These are phyloP conservation scores for Acephala macrosclerotiorum DNA, from an alignment of 2,329 filamentous ascomycete species.

Conservation along the genomic window DNA sequence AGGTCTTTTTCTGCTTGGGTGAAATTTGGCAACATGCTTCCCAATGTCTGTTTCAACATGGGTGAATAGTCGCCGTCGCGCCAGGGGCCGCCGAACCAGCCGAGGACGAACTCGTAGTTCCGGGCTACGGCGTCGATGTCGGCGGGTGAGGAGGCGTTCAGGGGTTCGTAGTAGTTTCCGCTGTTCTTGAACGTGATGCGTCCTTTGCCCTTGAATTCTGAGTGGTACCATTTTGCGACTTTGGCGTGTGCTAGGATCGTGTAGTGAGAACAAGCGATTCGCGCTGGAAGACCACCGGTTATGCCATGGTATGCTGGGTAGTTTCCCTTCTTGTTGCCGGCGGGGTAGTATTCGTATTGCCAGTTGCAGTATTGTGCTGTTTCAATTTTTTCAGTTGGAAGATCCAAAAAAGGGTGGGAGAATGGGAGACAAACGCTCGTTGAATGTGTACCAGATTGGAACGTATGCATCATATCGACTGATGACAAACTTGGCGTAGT, in stretches of 20 bases:
- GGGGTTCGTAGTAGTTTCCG: conserved; percentile 55
- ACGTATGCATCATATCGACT: conserved; percentile 59
- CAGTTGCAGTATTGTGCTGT: conserved; percentile 54
- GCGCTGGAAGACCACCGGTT: conserved; percentile 48
- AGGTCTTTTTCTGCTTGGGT: conserved; percentile 55
- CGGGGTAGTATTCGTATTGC: conserved; percentile 54
- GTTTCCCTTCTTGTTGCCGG: conserved; percentile 47
- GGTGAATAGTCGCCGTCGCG: conserved; percentile 57
- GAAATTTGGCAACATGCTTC: conserved; percentile 53
- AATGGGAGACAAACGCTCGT: conserved; percentile 51
- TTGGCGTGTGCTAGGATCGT: conserved; percentile 57
- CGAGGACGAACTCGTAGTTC: conserved; percentile 54
- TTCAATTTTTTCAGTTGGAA: not conserved
- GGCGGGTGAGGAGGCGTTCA: conserved; percentile 43
- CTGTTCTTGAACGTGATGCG: conserved; percentile 56
- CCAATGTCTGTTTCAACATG: conserved; percentile 53
- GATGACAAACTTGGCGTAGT: conserved; percentile 61
- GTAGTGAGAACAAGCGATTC: conserved; percentile 53
- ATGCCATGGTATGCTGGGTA: conserved; percentile 54
- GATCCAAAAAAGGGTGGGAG: conserved; percentile 23
- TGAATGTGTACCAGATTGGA: conserved; percentile 61
- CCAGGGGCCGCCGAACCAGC: conserved; percentile 56
- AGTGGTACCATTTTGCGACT: conserved; percentile 61
- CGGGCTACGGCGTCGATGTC: conserved; percentile 41
- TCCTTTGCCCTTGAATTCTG: conserved; percentile 58